Conservation (phyloP, 1,139 yeast genomes). For the Yamadazyma trypodendri region DNA sequence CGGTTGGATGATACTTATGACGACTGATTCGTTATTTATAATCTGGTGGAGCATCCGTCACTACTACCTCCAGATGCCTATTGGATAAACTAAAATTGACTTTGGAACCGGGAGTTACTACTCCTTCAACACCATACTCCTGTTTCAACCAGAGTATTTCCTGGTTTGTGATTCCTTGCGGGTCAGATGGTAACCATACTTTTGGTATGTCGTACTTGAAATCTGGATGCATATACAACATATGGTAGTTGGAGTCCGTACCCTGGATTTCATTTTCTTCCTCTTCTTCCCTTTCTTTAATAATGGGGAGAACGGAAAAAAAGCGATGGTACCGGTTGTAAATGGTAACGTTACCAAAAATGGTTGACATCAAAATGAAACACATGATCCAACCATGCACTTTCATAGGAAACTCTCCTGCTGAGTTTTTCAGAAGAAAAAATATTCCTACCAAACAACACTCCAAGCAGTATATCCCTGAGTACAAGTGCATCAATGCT, state of each 20-base stretch:
- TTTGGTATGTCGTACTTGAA: slow-evolving; percentile 34
- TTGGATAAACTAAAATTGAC: slow-evolving; percentile 19
- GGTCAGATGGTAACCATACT: slow-evolving; percentile 36
- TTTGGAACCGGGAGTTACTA: slow-evolving; percentile 29
- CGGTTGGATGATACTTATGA: slow-evolving; percentile 16
- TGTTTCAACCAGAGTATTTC: slow-evolving; percentile 14
- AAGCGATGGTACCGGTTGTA: slow-evolving; percentile 29
- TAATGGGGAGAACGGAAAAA: slow-evolving; percentile 30
- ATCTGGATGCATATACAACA: slow-evolving; percentile 33
- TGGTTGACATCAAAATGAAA: slow-evolving; percentile 34
- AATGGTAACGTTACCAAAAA: slow-evolving; percentile 33
- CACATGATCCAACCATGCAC: slow-evolving; percentile 50
- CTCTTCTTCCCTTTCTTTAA: slow-evolving; percentile 16
- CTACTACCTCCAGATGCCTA: slow-evolving; percentile 16
- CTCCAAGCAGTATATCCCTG: slow-evolving; percentile 80
- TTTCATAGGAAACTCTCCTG: slow-evolving; percentile 32
- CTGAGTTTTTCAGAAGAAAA: slow-evolving; percentile 51
- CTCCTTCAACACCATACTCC: slow-evolving; percentile 20
- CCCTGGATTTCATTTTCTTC: not conserved
- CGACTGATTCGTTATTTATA: slow-evolving; percentile 19
- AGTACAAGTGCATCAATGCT: slow-evolving; percentile 71
- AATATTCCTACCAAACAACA: slow-evolving; percentile 74
- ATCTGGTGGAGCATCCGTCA: slow-evolving; percentile 40
- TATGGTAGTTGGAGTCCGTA: slow-evolving; percentile 17
- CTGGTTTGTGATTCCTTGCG: slow-evolving; percentile 16